Conservation (phyloP, 2,329 filamentous ascomycete species). For the Xylariaceae sp. region DNA sequence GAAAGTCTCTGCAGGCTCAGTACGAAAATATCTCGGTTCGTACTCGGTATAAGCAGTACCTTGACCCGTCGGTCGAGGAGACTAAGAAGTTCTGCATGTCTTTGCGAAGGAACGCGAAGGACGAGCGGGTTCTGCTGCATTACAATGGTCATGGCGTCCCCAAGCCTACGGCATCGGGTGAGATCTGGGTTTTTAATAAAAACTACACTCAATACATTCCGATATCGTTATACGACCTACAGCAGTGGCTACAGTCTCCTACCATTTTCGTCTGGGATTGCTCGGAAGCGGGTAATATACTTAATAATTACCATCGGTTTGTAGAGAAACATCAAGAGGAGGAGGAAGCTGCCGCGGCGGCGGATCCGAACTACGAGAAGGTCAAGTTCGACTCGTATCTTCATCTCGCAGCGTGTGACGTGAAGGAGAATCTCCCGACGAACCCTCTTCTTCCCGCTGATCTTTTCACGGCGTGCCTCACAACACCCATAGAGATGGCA, state of each 20-base stretch:
- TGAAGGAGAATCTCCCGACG: conserved; percentile 88
- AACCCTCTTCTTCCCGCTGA: conserved; percentile 91
- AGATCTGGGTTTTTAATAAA: conserved; percentile 99
- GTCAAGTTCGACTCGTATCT: conserved; percentile 67
- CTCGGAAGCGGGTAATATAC: conserved; percentile 91
- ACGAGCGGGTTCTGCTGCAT: conserved; percentile 93
- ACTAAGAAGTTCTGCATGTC: conserved; percentile 95
- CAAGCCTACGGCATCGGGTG: conserved; percentile 88
- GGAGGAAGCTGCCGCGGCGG: conserved; percentile 67
- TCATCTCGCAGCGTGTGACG: conserved; percentile 83
- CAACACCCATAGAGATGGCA: conserved; percentile 96
- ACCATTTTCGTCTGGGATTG: conserved; percentile 98
- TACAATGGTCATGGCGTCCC: conserved; percentile 98
- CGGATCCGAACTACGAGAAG: conserved; percentile 79
- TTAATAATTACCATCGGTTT: conserved; percentile 90
- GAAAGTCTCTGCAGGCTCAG: conserved; percentile 90
- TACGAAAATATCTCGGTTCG: conserved; percentile 93
- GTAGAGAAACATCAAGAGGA: conserved; percentile 93
- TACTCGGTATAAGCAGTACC: conserved; percentile 94
- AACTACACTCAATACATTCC: conserved; percentile 99
- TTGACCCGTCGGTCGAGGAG: conserved; percentile 95
- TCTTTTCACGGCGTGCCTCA: conserved; percentile 91
- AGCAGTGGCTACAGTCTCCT: conserved; percentile 91
- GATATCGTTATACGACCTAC: conserved; percentile 88
- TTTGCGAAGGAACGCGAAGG: conserved; percentile 84